Evolutionary conservation across 805 yeast genomes (phyloP).

Genomic region (Metschnikowia hibisci): DNA sequence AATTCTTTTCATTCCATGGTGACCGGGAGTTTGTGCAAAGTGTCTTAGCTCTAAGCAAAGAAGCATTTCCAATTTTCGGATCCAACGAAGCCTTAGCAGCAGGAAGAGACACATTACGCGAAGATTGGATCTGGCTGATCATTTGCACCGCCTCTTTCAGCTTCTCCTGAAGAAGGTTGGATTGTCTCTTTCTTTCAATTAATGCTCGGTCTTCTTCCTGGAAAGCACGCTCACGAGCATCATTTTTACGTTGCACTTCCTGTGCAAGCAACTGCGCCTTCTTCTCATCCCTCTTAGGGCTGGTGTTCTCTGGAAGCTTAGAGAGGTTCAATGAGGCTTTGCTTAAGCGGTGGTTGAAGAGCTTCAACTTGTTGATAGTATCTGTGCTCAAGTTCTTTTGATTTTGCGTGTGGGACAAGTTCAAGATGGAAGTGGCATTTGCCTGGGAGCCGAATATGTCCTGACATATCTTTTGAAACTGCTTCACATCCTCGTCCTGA

Average conservation of each 20-base stretch:
- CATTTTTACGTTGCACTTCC: conserved; percentile 17
- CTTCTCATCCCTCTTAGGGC: conserved; percentile 5
- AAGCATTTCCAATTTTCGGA: conserved; percentile 28
- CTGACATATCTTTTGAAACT: conserved; percentile 31
- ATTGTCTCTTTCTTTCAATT: conserved; percentile 21
- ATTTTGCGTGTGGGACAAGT: conserved; percentile 6
- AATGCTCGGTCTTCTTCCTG: conserved; percentile 5
- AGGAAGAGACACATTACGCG: conserved; percentile 14
- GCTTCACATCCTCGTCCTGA: conserved; percentile 23
- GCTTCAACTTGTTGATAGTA: conserved; percentile 11
- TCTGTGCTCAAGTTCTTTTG: conserved; percentile 9
- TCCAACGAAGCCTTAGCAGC: conserved; percentile 28
- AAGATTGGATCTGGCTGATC: conserved; percentile 14
- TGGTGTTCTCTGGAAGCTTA: conserved; percentile 2
- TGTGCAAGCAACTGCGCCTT: conserved; percentile 21
- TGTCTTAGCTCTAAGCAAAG: conserved; percentile 36
- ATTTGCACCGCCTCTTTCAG: conserved; percentile 30
- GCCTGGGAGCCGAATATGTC: conserved; percentile 27
- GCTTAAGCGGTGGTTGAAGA: conserved; percentile 12
- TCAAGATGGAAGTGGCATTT: conserved; percentile 6
- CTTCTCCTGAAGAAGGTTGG: conserved; percentile 22
- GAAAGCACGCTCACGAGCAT: conserved; percentile 9
- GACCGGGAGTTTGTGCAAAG: conserved; percentile 24
- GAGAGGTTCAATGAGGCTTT: conserved; percentile 12
- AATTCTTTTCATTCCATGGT: conserved; percentile 25